Percentiles rank a stretch among this genome's conserved stretches.
Conservation (phyloP, 2,329 filamentous ascomycete species). For the Cadophora gregata region DNA sequence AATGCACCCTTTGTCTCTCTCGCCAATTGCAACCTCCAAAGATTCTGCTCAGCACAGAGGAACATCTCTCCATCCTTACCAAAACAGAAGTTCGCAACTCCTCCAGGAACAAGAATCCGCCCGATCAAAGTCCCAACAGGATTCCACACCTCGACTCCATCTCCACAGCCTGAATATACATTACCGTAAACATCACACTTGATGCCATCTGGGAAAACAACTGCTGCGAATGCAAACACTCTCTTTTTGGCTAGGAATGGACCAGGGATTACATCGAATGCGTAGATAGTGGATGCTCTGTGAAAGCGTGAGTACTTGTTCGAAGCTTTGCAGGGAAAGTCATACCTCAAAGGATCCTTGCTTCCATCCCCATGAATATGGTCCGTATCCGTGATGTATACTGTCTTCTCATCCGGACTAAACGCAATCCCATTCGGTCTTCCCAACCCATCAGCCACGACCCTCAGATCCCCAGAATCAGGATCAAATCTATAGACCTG, state of each 20-base stretch:
- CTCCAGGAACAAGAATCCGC: constrained; percentile 50
- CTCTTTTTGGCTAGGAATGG: constrained; percentile 55
- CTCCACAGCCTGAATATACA: constrained; percentile 56
- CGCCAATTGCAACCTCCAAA: constrained; percentile 51
- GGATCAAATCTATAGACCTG: constrained; percentile 56
- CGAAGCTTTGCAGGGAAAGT: not conserved
- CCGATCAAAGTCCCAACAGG: constrained; percentile 52
- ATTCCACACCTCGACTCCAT: constrained; percentile 58
- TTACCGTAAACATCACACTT: constrained; percentile 61
- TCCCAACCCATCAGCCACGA: constrained; percentile 54
- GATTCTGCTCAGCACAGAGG: constrained; percentile 53
- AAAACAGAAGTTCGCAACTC: constrained; percentile 56
- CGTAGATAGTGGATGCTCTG: constrained; percentile 46
- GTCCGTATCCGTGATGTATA: constrained; percentile 53
- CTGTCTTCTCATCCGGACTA: constrained; percentile 45
- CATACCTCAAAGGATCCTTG: constrained; percentile 43
- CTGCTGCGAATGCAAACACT: constrained; percentile 56
- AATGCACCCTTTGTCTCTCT: constrained; percentile 41
- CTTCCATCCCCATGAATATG: constrained; percentile 42
- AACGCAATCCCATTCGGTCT: constrained; percentile 48
- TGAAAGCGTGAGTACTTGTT: not conserved
- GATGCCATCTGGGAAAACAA: constrained; percentile 53
- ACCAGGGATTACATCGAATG: constrained; percentile 53
- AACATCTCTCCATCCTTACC: constrained; percentile 52
- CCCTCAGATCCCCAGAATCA: constrained; percentile 49